Percentiles rank a stretch among this genome's conserved stretches.
Evolutionary conservation across 2,329 filamentous ascomycete genomes (phyloP).

Genomic region (Hymenoscyphus linearis): DNA sequence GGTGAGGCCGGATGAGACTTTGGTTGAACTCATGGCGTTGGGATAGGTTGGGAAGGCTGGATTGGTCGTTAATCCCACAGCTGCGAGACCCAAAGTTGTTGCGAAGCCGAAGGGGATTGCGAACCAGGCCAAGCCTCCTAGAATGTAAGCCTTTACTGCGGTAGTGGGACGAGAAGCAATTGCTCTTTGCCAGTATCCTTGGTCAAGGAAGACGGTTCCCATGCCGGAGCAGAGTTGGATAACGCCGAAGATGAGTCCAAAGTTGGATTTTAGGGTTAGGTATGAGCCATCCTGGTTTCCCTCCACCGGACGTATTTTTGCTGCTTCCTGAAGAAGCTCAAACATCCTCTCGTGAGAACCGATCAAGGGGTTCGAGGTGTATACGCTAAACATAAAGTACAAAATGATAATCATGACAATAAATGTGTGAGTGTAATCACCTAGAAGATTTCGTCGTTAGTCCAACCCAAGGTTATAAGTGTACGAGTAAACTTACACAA

Average conservation of each 20-base stretch:
- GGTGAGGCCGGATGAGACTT: conserved; percentile 64
- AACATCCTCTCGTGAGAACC: conserved; percentile 44
- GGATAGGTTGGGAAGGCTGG: conserved; percentile 47
- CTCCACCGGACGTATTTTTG: conserved; percentile 39
- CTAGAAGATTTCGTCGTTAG: neutral
- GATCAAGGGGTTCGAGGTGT: conserved; percentile 40
- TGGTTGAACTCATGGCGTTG: conserved; percentile 47
- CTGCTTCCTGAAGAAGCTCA: conserved; percentile 43
- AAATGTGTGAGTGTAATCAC: conserved; percentile 35
- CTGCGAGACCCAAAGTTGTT: conserved; percentile 44
- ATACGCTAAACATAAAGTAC: conserved; percentile 43
- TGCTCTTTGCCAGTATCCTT: conserved; percentile 34
- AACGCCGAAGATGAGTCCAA: conserved; percentile 21
- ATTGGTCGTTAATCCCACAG: conserved; percentile 42
- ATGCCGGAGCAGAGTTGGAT: conserved; percentile 10
- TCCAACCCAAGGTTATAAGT: neutral
- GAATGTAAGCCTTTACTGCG: conserved; percentile 45
- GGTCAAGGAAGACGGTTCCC: conserved; percentile 11
- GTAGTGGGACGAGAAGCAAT: conserved; percentile 43
- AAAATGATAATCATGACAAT: conserved; percentile 48
- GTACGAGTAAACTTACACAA: conserved; percentile 1
- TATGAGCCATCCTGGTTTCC: conserved; percentile 50
- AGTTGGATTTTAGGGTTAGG: conserved; percentile 50
- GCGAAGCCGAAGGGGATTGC: conserved; percentile 49
- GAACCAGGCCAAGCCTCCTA: conserved; percentile 45